Base-by-base conservation (phyloP, 805 yeast species). In the Kodamaea kaohsiungensis region DNA sequence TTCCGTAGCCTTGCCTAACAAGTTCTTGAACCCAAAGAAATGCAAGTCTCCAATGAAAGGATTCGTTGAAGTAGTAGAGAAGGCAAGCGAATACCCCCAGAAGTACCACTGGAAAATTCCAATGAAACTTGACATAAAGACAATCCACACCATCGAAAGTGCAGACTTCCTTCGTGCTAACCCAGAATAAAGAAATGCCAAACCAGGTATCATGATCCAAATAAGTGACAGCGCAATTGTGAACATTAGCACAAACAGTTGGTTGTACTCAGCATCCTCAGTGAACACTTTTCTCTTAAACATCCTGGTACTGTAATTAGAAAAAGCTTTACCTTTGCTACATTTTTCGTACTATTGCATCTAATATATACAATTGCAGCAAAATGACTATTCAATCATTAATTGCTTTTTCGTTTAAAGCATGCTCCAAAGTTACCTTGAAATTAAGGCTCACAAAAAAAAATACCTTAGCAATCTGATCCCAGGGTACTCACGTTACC, bases 81-180 rank as follows among this genome's bases (percentile, higher is more conserved):
- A 91, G 3, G 98, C 96, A 43, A 93, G 72, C 0, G 97, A 90
- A 68, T 90, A 92, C n/a, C 97, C 98, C 97, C 98, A 95, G 67
- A 93, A 91, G 70, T 91, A 93, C 98, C 98, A 93, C 67, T 91
- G 97, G 65, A 91, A 83, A 52, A 84, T 79, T 1, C 88, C 91
- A 7, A 91, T 84, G 59, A 87, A 79, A 5, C 89, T 84, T 5
- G 91, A 81, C 80, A 86, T 81, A 42, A 90, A 67, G n/a, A 83
- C 84, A 7, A 87, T 83, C 88, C 96, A 90, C 30, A 91, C 85
- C 81, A 90, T 81, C 15, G 93, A 86, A 46, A 91, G 75, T 0
- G 97, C 97, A n/a, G 91, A 85, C 69, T 91, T 91, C 64, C 97
- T 76, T 65, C 97, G 77, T 10, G 96, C 93, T 57, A 92, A 77